Evolutionary conservation across 352 stramenopile species (phyloP).

Genomic region (Globisporangium spinosum): DNA sequence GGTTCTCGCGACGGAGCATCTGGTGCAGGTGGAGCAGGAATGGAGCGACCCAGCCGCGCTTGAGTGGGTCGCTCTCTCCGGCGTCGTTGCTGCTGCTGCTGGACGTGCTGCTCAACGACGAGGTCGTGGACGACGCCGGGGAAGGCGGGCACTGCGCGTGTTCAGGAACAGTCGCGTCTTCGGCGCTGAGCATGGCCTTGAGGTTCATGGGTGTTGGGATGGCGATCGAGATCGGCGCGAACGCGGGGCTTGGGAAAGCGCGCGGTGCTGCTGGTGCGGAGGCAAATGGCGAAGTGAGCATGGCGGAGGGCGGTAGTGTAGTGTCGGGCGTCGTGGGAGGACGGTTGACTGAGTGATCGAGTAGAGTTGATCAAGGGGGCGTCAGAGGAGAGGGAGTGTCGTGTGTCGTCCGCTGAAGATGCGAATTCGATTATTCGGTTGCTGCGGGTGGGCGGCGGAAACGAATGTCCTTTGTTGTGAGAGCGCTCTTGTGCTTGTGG

Average conservation of each 20-base stretch:
- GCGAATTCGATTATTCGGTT: conserved; percentile 4
- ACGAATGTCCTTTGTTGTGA: neutral
- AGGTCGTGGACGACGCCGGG: conserved; percentile 28
- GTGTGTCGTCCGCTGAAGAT: conserved; percentile 3
- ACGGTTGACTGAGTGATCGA: neutral
- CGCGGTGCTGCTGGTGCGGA: neutral
- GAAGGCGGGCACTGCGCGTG: conserved; percentile 32
- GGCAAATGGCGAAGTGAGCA: conserved; percentile 17
- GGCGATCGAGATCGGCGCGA: neutral
- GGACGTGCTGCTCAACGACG: conserved; percentile 18
- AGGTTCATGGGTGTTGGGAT: conserved; percentile 38
- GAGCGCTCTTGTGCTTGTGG: conserved; percentile 15
- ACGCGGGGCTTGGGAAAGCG: conserved; percentile 15
- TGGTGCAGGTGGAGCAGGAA: conserved; percentile 84
- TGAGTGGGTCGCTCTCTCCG: conserved; percentile 27
- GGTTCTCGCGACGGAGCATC: conserved; percentile 77
- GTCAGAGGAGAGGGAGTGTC: neutral
- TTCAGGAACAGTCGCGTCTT: neutral
- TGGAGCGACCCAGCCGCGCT: conserved; percentile 76
- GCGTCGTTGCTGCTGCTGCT: conserved; percentile 23
- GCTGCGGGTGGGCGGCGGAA: neutral
- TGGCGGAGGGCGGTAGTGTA: neutral
- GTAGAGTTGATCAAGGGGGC: neutral
- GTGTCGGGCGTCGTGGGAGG: neutral
- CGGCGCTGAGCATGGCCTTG: conserved; percentile 36